Conservation (phyloP, 2,329 filamentous ascomycete species). For the Claviceps sp. region DNA sequence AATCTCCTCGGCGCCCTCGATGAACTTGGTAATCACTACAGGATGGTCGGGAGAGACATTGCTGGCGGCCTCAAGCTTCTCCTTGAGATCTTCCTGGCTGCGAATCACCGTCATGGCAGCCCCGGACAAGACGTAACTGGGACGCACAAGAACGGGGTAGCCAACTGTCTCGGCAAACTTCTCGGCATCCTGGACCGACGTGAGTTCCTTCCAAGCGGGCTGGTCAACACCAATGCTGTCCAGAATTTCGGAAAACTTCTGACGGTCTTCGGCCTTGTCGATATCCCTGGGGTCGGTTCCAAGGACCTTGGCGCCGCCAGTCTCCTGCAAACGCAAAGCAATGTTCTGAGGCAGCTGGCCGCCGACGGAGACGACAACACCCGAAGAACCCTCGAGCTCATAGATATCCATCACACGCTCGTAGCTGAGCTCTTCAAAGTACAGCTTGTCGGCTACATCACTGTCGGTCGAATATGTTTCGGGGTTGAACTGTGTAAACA, state of each 20-base stretch:
- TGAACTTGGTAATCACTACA: slow-evolving; percentile 97
- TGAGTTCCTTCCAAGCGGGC: slow-evolving; percentile 95
- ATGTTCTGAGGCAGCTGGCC: slow-evolving; percentile 97
- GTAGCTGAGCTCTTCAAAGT: slow-evolving; percentile 94
- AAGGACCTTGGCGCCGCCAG: slow-evolving; percentile 76
- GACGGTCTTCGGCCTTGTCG: slow-evolving; percentile 93
- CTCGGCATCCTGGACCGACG: slow-evolving; percentile 77
- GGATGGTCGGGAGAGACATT: slow-evolving; percentile 92
- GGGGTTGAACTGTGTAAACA: slow-evolving; percentile 45
- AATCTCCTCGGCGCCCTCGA: slow-evolving; percentile 91
- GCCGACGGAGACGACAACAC: slow-evolving; percentile 90
- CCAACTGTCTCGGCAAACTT: slow-evolving; percentile 71
- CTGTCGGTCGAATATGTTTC: slow-evolving; percentile 77
- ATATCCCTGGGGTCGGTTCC: slow-evolving; percentile 91
- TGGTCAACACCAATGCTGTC: slow-evolving; percentile 96
- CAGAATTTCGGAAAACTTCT: slow-evolving; percentile 95
- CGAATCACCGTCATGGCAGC: slow-evolving; percentile 97
- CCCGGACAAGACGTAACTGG: slow-evolving; percentile 89
- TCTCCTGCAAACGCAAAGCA: slow-evolving; percentile 83
- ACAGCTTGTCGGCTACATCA: slow-evolving; percentile 79
- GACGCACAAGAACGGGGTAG: slow-evolving; percentile 91
- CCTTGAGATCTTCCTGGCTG: slow-evolving; percentile 76
- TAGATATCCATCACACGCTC: slow-evolving; percentile 99
- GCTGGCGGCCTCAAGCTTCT: slow-evolving; percentile 84
- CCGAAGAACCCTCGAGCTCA: slow-evolving; percentile 72